A percentile compares a stretch with the other conserved stretches of the same genome.
Conservation (phyloP, 83 land plant species). For the Diphasiastrum complanatum region DNA sequence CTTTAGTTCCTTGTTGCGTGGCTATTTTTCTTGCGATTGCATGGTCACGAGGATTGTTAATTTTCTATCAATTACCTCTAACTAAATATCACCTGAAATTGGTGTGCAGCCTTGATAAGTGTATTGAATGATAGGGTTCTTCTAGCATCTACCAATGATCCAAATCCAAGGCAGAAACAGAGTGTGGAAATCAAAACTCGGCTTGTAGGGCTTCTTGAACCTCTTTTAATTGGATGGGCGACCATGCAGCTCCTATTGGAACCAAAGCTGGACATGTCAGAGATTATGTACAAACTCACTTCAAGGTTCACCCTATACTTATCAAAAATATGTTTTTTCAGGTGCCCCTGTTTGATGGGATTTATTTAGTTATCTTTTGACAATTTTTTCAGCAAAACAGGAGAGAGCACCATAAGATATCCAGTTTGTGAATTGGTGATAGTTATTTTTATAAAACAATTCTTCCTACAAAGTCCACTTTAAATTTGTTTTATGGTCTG, state of each 20-base stretch:
- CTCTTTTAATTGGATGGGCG: constrained; percentile 90
- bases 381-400: too few species aligned
- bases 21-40: too few species aligned
- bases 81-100: too few species aligned
- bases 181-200: constrained; percentile 79
- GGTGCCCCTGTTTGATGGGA: not conserved
- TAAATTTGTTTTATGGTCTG: too few species aligned
- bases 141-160: constrained; percentile 74
- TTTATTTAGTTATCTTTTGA: not conserved
- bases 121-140: constrained; percentile 83
- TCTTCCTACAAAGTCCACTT: too few species aligned
- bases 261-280: constrained; percentile 86
- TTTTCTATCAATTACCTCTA: too few species aligned
- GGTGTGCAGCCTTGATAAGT: constrained; percentile 71
- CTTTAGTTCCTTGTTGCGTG: too few species aligned
- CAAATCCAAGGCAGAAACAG: constrained; percentile 90
- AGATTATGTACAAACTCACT: constrained; percentile 80
- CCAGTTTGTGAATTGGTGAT: too few species aligned
- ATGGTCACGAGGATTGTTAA: too few species aligned
- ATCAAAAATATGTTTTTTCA: too few species aligned
- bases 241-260: constrained; percentile 87
- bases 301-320: constrained; percentile 54
- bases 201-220: constrained; percentile 91
- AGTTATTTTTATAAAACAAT: too few species aligned
- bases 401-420: too few species aligned